phyloP scores from a whole-genome alignment of 805 yeast genomes.

The Saturnispora saitoi region DNA sequence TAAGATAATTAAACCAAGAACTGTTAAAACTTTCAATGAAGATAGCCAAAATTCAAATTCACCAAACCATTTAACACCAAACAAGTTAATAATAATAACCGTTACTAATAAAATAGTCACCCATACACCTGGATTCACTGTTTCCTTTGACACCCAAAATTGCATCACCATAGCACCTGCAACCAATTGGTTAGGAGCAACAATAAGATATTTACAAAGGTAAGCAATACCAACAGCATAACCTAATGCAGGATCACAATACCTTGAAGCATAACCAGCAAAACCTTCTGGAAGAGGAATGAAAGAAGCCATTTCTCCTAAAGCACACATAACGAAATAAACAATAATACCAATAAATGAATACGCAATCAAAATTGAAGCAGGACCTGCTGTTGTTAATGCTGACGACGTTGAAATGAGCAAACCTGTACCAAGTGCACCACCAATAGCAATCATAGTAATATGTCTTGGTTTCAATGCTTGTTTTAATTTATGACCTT shows the following conservation, averaged over 20 bases:
- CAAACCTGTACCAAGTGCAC: conserved; percentile 76
- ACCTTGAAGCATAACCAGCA: conserved; percentile 45
- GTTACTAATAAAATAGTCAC: conserved; percentile 35
- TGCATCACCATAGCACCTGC: conserved; percentile 48
- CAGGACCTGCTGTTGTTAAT: conserved; percentile 64
- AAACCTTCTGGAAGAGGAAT: conserved; percentile 49
- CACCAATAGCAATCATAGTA: conserved; percentile 67
- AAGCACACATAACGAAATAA: conserved; percentile 50
- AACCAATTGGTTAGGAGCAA: conserved; percentile 49
- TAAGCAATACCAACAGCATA: conserved; percentile 50
- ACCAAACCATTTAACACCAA: conserved; percentile 43
- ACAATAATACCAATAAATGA: conserved; percentile 64
- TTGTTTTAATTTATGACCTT: conserved; percentile 38
- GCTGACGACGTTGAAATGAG: conserved; percentile 71
- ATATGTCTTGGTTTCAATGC: conserved; percentile 43
- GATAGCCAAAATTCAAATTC: conserved; percentile 52
- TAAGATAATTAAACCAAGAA: conserved; percentile 57
- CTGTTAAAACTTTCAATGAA: conserved; percentile 53
- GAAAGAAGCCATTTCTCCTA: conserved; percentile 50
- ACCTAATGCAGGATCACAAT: conserved; percentile 46
- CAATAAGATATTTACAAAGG: conserved; percentile 42
- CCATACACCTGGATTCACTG: conserved; percentile 49
- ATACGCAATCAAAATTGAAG: conserved; percentile 53
- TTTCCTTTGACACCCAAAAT: conserved; percentile 41
- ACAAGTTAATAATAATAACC: conserved; percentile 33